Percentiles rank a stretch among this genome's conserved stretches.
Conservation (phyloP, 1,284 basidiomycete species). For the Sporisorium scitamineum region DNA sequence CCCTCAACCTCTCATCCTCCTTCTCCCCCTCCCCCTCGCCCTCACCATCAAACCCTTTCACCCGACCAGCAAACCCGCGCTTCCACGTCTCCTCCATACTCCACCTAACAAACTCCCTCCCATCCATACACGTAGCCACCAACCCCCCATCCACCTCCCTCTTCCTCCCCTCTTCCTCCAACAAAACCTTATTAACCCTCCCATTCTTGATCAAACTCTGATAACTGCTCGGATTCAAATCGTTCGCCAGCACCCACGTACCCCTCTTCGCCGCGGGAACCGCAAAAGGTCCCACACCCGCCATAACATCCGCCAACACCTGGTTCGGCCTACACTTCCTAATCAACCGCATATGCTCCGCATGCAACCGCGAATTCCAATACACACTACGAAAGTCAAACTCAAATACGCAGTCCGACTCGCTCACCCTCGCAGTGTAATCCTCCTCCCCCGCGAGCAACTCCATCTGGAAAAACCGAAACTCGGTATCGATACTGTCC, state of each 20-base stretch:
- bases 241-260: slow-evolving; percentile 82
- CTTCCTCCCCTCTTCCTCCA: slow-evolving; percentile 1
- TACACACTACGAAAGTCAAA: slow-evolving; percentile 97
- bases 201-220: slow-evolving; percentile 75
- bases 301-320: slow-evolving; percentile 90
- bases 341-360: slow-evolving; percentile 89
- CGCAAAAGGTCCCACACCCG: slow-evolving; percentile 96
- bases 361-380: slow-evolving; percentile 95
- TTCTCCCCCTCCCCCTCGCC: slow-evolving; percentile 11
- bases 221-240: slow-evolving; percentile 89
- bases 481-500: slow-evolving; percentile 85
- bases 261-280: slow-evolving; percentile 91
- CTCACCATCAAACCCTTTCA: slow-evolving; percentile 25
- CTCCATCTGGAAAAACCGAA: slow-evolving; percentile 97
- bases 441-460: slow-evolving; percentile 89
- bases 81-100: slow-evolving; percentile 48
- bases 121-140: slow-evolving; percentile 53
- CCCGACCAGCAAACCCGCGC: slow-evolving; percentile 37
- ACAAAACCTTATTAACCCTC: slow-evolving; percentile 52
- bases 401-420: slow-evolving; percentile 82
- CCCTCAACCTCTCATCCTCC: slow-evolving; percentile 25
- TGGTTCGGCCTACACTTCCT: slow-evolving; percentile 76
- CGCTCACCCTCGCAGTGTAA: slow-evolving; percentile 75
- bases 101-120: slow-evolving; percentile 53
- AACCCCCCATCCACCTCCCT: slow-evolving; percentile 31